Evolutionary conservation across 108 stramenopile genomes (phyloP), one percentile per base, ranked within the genome.

Genomic region (Epipyxis sp.): DNA sequence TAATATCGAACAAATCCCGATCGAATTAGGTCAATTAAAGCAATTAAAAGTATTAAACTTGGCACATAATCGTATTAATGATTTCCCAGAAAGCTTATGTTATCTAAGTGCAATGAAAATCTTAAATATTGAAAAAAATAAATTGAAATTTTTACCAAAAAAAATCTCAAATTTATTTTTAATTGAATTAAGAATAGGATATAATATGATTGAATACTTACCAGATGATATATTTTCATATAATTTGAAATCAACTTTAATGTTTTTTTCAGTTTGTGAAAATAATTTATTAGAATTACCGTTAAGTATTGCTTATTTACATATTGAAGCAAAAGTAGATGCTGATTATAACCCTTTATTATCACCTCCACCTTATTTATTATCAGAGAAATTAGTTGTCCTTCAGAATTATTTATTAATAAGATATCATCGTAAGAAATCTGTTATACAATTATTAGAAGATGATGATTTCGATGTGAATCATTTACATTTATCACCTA

Each of bases 221-320:
- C n/a, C 59, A 46, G 77, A 68, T 42, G 68, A 77, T 45, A 34
- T 42, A 1, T 79, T 83, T 30, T 20, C 25, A 50, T 40, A 43
- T 40, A 59, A 65, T 30, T 25, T 74, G 44, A 2, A 32, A 40
- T 25, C 46, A 46, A 79, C 42, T 0, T 16, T 83, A 40, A 25
- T 37, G 41, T 25, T 79, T 20, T 57, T 83, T 13, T 79, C 77
- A 39, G n/a, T 67, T 27, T 34, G 42, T 16, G 44, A 46, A 54
- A 83, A 83, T 58, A 83, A 83, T 46, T 1, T 83, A 0, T 68
- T 83, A 10, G 82, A 83, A 39, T 62, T 83, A 44, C 82, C 82
- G 40, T 1, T 34, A 32, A 42, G 37, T 50, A 20, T 83, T 40
- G 40, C 42, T 44, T 0, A 57, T 59, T 35, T 59, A 39, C 16